These are phyloP conservation scores for Jamesozyma spencerorum DNA, from an alignment of 805 yeast species.

Conservation along the genomic window DNA sequence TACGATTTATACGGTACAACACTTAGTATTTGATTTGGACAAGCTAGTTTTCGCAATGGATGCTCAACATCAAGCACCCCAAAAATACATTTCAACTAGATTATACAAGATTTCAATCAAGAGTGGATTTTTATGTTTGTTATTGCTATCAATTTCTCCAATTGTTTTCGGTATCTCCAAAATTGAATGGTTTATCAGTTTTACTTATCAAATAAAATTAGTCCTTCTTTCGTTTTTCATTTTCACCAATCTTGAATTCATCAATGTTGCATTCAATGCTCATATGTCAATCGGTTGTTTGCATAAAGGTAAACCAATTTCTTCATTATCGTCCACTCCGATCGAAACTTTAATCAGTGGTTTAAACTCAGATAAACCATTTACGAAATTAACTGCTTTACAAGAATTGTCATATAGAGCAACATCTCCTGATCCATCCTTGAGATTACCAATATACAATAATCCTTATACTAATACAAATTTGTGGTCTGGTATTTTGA, in stretches of 20 bases:
- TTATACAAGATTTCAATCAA: conserved; percentile 32
- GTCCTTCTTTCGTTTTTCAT: conserved; percentile 30
- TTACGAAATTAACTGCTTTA: conserved; percentile 56
- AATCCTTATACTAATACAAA: conserved; percentile 37
- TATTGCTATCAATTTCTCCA: conserved; percentile 18
- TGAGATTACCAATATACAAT: conserved; percentile 47
- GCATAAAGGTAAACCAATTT: conserved; percentile 54
- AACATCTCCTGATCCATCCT: conserved; percentile 37
- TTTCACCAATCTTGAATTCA: conserved; percentile 42
- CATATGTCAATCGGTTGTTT: conserved; percentile 66
- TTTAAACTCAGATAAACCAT: conserved; percentile 40
- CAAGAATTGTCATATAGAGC: conserved; percentile 66
- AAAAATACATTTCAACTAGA: conserved; percentile 23
- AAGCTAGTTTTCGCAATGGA: conserved; percentile 39
- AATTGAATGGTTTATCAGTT: conserved; percentile 30
- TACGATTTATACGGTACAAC: conserved; percentile 41
- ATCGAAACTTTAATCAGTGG: conserved; percentile 57
- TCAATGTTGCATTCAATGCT: conserved; percentile 51
- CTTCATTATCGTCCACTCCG: conserved; percentile 47
- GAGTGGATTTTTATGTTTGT: conserved; percentile 11
- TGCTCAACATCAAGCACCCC: conserved; percentile 33
- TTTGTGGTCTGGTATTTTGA: conserved; percentile 51
- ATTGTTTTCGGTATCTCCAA: conserved; percentile 31
- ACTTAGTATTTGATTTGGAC: conserved; percentile 45
- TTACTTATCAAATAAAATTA: conserved; percentile 26